A percentile compares a stretch with the other conserved stretches of the same genome.
These are phyloP conservation scores for Alternaria dauci DNA, from an alignment of 2,329 filamentous ascomycete genomes.

Conservation along the genomic window DNA sequence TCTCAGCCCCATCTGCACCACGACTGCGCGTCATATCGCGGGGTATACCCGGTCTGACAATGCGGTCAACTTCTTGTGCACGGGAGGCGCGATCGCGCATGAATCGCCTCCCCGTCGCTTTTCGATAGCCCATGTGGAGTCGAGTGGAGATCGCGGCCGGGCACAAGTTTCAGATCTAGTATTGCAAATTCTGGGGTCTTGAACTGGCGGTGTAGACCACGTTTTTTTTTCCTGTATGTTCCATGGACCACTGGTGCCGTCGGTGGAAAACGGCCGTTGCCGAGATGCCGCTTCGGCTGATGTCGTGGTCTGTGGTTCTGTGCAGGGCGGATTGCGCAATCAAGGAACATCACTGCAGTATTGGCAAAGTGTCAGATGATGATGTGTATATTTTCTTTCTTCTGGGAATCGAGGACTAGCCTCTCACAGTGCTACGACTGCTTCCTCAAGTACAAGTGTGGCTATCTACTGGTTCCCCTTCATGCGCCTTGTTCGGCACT, in stretches of 20 bases:
- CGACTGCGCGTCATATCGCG: constrained; percentile 26
- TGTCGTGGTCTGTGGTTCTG: background rate
- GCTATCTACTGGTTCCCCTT: constrained; percentile 7
- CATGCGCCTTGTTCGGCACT: constrained; percentile 7
- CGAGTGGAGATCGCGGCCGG: constrained; percentile 9
- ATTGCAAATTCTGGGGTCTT: constrained; percentile 9
- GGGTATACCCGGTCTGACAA: constrained; percentile 20
- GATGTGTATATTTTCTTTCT: constrained; percentile 17
- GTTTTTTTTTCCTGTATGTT: background rate
- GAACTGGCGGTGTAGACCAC: constrained; percentile 18
- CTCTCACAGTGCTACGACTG: constrained; percentile 10
- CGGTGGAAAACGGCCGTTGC: background rate
- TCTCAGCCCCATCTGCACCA: constrained; percentile 19
- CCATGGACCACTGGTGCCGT: background rate
- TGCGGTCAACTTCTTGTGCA: constrained; percentile 14
- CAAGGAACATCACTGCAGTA: constrained; percentile 1
- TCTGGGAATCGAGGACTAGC: constrained; percentile 12
- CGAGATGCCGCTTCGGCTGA: background rate
- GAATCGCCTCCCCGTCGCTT: constrained; percentile 8
- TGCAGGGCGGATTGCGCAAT: constrained; percentile 9
- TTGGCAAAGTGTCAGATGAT: background rate
- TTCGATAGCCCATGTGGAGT: constrained; percentile 15
- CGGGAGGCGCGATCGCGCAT: constrained; percentile 8
- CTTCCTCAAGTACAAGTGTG: constrained; percentile 14
- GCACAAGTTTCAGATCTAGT: constrained; percentile 8